Conservation (phyloP, 768 basidiomycete genomes). For the Collybia mongolica region DNA sequence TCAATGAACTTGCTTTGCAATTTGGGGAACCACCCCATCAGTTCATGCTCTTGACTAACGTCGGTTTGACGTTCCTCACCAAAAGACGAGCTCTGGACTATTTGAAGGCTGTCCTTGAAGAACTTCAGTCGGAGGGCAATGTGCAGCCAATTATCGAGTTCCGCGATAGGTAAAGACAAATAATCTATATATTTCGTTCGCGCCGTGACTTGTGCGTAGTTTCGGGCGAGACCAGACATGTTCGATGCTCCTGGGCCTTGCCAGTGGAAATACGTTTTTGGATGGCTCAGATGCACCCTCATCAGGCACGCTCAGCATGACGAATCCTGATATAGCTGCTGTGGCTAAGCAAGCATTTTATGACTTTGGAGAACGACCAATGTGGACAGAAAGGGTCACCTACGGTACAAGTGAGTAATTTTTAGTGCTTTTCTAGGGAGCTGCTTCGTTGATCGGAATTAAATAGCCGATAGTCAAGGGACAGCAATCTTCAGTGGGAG, state of each 20-base stretch:
- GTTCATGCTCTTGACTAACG: constrained; percentile 88
- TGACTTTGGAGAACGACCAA: constrained; percentile 81
- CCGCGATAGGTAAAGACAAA: constrained; percentile 60
- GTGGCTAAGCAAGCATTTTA: constrained; percentile 86
- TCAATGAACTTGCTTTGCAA: constrained; percentile 82
- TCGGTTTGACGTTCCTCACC: constrained; percentile 75
- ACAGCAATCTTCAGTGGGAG: constrained; percentile 83
- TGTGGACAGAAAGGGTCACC: constrained; percentile 75
- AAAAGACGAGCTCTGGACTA: constrained; percentile 87
- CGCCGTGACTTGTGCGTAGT: constrained; percentile 35
- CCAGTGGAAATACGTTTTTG: constrained; percentile 80
- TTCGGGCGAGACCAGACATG: constrained; percentile 92
- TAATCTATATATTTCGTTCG: neutral
- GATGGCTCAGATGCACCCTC: constrained; percentile 51
- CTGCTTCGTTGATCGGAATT: neutral
- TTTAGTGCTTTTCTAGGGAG: neutral
- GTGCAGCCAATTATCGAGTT: constrained; percentile 82
- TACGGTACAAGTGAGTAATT: constrained; percentile 65
- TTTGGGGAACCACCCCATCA: constrained; percentile 72
- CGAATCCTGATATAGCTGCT: constrained; percentile 61
- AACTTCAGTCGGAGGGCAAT: constrained; percentile 73
- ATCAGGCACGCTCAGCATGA: constrained; percentile 44
- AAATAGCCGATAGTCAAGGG: constrained; percentile 62
- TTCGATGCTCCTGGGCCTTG: constrained; percentile 86
- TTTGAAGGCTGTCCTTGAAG: constrained; percentile 78